Evolutionary conservation across 2,329 filamentous ascomycete genomes (phyloP).

Genomic region (Mollisia scopiformis): DNA sequence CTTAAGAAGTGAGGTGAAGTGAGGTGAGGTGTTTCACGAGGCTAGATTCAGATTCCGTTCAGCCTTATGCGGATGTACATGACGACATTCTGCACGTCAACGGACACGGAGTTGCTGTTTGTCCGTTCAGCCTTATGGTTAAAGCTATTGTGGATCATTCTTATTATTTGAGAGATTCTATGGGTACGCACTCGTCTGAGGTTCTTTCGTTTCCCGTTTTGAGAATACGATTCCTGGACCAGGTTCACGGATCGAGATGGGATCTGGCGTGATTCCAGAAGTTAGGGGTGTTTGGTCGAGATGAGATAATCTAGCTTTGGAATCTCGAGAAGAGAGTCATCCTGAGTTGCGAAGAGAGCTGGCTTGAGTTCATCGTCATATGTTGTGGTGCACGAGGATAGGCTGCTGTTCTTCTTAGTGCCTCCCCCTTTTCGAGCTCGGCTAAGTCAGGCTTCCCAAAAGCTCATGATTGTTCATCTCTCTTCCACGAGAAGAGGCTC

Average conservation of each 20-base stretch:
- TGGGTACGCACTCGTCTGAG: not conserved
- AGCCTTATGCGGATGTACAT: slow-evolving; percentile 11
- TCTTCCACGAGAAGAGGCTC: not conserved
- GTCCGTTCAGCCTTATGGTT: slow-evolving; percentile 2
- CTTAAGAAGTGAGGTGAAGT: not conserved
- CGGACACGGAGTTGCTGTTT: slow-evolving; percentile 6
- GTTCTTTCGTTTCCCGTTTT: too few species aligned
- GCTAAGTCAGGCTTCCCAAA: not conserved
- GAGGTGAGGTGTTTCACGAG: slow-evolving; percentile 1
- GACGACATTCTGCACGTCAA: slow-evolving; percentile 17
- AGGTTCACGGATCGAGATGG: too few species aligned
- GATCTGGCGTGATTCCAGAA: too few species aligned
- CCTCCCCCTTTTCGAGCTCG: not conserved
- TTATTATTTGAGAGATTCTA: not conserved
- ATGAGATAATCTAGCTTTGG: not conserved
- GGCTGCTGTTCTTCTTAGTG: not conserved
- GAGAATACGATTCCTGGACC: too few species aligned
- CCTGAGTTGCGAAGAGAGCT: too few species aligned
- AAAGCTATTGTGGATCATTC: not conserved
- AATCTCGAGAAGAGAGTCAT: not conserved
- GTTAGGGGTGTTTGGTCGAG: too few species aligned
- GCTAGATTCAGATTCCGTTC: not conserved
- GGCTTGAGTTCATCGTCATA: not conserved
- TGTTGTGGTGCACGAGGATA: too few species aligned
- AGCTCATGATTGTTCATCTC: not conserved